Conservation (phyloP, 805 yeast genomes). For the Candida ascalaphidarum region DNA sequence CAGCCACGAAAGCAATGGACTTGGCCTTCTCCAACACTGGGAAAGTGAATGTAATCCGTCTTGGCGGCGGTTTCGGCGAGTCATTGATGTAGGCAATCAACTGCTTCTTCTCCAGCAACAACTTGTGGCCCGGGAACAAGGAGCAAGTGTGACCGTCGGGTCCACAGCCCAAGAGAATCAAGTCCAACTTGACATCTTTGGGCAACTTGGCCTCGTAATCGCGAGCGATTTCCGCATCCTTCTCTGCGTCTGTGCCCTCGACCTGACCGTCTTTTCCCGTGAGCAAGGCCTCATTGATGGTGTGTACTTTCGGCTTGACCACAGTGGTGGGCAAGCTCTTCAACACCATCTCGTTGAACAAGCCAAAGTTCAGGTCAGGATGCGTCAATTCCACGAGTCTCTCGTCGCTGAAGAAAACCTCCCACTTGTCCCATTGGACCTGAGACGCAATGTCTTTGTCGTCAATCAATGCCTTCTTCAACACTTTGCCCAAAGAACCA, state of each 20-base stretch:
- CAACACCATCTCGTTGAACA: slow-evolving; percentile 59
- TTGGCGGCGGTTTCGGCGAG: slow-evolving; percentile 91
- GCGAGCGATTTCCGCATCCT: slow-evolving; percentile 43
- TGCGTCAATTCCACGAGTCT: slow-evolving; percentile 78
- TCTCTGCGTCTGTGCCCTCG: slow-evolving; percentile 38
- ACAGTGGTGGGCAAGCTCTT: slow-evolving; percentile 33
- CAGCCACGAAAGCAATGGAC: slow-evolving; percentile 74
- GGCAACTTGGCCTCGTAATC: slow-evolving; percentile 59
- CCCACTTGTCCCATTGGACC: slow-evolving; percentile 68
- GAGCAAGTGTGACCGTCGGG: slow-evolving; percentile 97
- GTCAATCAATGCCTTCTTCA: slow-evolving; percentile 58
- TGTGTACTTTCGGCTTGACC: slow-evolving; percentile 49
- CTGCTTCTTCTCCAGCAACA: slow-evolving; percentile 46
- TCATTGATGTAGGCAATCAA: slow-evolving; percentile 61
- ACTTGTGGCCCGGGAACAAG: slow-evolving; percentile 74
- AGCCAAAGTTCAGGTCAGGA: slow-evolving; percentile 79
- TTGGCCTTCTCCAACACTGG: slow-evolving; percentile 54
- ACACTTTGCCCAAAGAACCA: slow-evolving; percentile 77
- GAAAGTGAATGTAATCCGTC: slow-evolving; percentile 83
- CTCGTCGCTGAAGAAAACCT: slow-evolving; percentile 83
- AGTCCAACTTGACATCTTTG: slow-evolving; percentile 38
- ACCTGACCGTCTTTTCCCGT: slow-evolving; percentile 38
- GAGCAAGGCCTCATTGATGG: slow-evolving; percentile 58
- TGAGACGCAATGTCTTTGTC: slow-evolving; percentile 34
- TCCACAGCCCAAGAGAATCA: slow-evolving; percentile 81